Conservation (phyloP, 1,284 basidiomycete genomes). For the Cryptococcus jaspeensis region DNA sequence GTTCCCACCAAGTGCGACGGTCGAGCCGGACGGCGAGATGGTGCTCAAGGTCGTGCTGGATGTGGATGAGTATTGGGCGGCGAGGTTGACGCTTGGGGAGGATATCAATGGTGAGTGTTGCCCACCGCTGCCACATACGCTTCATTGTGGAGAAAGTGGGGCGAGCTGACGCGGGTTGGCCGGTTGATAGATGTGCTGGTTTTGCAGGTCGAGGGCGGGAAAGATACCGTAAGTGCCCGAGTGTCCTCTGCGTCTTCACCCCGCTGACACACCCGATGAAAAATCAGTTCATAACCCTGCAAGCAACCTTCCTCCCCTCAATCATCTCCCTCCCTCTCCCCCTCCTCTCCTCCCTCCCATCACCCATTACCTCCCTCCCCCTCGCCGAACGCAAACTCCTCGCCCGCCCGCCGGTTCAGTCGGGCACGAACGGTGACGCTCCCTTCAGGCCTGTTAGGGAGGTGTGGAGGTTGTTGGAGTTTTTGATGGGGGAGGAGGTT, state of each 20-base stretch:
- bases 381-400: slow-evolving; percentile 30
- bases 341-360: slow-evolving; percentile 24
- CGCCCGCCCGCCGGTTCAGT: slow-evolving; percentile 5
- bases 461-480: slow-evolving; percentile 42
- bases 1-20: slow-evolving; percentile 28
- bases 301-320: slow-evolving; percentile 33
- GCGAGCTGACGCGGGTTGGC: neutral
- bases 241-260: neutral
- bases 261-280: neutral
- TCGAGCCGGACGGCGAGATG: slow-evolving; percentile 27
- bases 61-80: slow-evolving; percentile 31
- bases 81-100: slow-evolving; percentile 26
- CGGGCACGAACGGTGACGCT: slow-evolving; percentile 9
- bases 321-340: slow-evolving; percentile 35
- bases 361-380: slow-evolving; percentile 22
- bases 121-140: neutral
- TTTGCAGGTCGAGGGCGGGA: slow-evolving; percentile 36
- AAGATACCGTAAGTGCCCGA: slow-evolving; percentile 32
- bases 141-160: neutral
- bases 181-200: slow-evolving; percentile 39
- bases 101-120: slow-evolving; percentile 39
- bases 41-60: slow-evolving; percentile 24
- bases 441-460: slow-evolving; percentile 31
- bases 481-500: slow-evolving; percentile 29
- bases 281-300: slow-evolving; percentile 43